Evolutionary conservation across 2,329 filamentous ascomycete species (phyloP), one percentile per base, ranked within the genome.

Genomic region (Lizonia empirigonia): DNA sequence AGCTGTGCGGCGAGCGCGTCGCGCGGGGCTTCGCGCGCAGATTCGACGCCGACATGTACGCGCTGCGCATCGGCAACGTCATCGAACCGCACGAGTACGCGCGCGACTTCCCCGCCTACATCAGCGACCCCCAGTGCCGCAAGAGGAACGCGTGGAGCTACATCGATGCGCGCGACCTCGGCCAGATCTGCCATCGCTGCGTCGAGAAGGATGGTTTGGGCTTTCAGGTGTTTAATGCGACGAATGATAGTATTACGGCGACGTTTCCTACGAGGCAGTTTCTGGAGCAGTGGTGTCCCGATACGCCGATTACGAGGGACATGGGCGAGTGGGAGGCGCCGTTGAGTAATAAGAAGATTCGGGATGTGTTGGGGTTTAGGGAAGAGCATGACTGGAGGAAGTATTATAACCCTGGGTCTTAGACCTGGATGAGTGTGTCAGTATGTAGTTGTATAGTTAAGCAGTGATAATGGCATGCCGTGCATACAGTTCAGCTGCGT

Each of bases 221-320:
- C 0, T 87, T 84, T 58, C 82, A 86, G 62, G 72, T 86, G 0
- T 87, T 86, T 69, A 87, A 87, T 62, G 84, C 83, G 1, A 84
- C 82, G 0, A 87, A 87, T 60, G 78, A 84, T 60, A 81, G 77
- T 2, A 85, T 85, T 39, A 86, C 83, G 0, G 80, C 80, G 3
- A 77, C 73, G 7, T 67, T 75, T 18, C 78, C 80, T 0, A 84
- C 82, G 0, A 72, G 70, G 34, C 75, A 81, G 49, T 83, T 85
- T 50, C 60, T 86, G 45, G 72, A 77, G 60, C 74, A 78, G 60
- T 70, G 70, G 8, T 79, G 75, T 45, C 82, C 82, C 0, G 71
- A 77, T 16, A 79, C 77, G 12, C 74, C 76, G 1, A 74, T 87
- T 34, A 82, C 77, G 20, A 71, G 82, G 40, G 77, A 83, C 50